A percentile compares a stretch with the other conserved stretches of the same genome.
phyloP scores from a whole-genome alignment of 2,329 filamentous ascomycete genomes.

The Amesomyces nigricolor region DNA sequence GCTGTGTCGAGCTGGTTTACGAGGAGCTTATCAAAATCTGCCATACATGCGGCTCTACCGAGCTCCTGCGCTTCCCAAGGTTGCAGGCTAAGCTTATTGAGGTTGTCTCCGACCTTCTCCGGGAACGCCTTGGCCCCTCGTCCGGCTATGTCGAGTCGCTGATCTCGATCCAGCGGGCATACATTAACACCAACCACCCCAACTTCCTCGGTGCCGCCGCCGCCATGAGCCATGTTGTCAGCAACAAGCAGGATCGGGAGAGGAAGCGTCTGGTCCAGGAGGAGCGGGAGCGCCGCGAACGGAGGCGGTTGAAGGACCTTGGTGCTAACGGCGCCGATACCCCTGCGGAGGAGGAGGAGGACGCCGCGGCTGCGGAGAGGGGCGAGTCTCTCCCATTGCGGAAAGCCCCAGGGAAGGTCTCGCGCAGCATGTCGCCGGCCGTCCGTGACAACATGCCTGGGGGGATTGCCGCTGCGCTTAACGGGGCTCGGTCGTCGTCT shows the following conservation, averaged over 20 bases:
- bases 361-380: slow-evolving; percentile 43
- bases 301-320: slow-evolving; percentile 74
- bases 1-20: slow-evolving; percentile 96
- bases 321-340: slow-evolving; percentile 68
- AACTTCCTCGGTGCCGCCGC: slow-evolving; percentile 96
- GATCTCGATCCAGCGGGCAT: slow-evolving; percentile 94
- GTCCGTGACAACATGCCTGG: slow-evolving; percentile 61
- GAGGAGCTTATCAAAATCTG: slow-evolving; percentile 99
- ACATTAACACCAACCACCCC: slow-evolving; percentile 99
- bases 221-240: slow-evolving; percentile 95
- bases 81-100: slow-evolving; percentile 96
- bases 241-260: slow-evolving; percentile 90
- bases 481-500: slow-evolving; percentile 57
- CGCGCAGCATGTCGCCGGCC: slow-evolving; percentile 77
- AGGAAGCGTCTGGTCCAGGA: slow-evolving; percentile 73
- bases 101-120: slow-evolving; percentile 90
- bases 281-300: slow-evolving; percentile 80
- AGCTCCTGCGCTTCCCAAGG: slow-evolving; percentile 84
- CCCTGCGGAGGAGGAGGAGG: slow-evolving; percentile 59
- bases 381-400: slow-evolving; percentile 54
- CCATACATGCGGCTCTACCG: slow-evolving; percentile 94
- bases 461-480: slow-evolving; percentile 60
- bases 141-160: slow-evolving; percentile 92
- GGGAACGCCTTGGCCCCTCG: slow-evolving; percentile 83
- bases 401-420: slow-evolving; percentile 54